These are phyloP conservation scores for Arabis hirsuta DNA, from an alignment of 345 rosid genomes.

Conservation along the genomic window DNA sequence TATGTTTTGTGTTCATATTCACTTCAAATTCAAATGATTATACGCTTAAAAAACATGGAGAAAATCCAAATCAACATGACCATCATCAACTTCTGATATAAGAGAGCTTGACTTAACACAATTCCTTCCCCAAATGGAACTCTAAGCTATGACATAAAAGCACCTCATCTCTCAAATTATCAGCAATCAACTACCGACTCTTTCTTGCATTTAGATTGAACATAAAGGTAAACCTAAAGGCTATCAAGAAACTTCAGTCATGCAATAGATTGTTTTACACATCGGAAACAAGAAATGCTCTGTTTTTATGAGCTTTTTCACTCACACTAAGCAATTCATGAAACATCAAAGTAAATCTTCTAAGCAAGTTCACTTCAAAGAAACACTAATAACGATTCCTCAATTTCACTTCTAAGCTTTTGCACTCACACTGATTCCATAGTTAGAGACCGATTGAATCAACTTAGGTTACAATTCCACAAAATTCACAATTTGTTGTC, in stretches of 20 bases:
- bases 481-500: neutral
- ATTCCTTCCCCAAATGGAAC: neutral
- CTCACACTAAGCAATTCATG: neutral
- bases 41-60: no score
- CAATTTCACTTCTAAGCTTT: no score
- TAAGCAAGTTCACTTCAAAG: neutral
- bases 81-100: no score
- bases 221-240: no score
- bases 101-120: no score
- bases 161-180: neutral
- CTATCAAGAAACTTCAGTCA: neutral
- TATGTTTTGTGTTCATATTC: no score
- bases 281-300: neutral
- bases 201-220: no score
- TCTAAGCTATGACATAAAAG: neutral
- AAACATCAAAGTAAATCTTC: neutral
- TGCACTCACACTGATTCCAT: slow-evolving; percentile 7
- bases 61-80: no score
- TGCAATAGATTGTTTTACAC: neutral
- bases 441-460: neutral
- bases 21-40: no score
- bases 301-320: neutral
- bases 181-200: neutral
- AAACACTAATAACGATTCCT: neutral
- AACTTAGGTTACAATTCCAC: neutral